These are phyloP conservation scores for Pichia manshurica DNA, from an alignment of 805 yeast species.

Conservation along the genomic window DNA sequence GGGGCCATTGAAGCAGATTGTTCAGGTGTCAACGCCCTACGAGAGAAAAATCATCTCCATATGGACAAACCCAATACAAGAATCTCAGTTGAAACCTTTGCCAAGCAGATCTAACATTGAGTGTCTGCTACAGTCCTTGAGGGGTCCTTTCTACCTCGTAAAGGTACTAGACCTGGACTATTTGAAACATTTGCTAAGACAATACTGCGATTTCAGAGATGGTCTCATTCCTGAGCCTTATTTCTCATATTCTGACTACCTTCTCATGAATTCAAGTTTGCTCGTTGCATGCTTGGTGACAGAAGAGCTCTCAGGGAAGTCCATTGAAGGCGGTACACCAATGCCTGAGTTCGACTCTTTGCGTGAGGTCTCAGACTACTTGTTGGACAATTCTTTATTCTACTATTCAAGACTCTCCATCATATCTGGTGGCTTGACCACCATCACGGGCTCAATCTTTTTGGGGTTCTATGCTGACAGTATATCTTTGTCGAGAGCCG, in stretches of 20 bases:
- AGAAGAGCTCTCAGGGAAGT: conserved; percentile 7
- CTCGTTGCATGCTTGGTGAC: conserved; percentile 17
- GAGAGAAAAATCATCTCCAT: conserved; percentile 19
- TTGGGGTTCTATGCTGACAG: conserved; percentile 37
- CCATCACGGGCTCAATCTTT: conserved; percentile 48
- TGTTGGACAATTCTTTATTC: conserved; percentile 38
- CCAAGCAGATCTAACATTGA: conserved; percentile 27
- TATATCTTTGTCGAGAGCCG: conserved; percentile 33
- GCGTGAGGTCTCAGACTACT: conserved; percentile 25
- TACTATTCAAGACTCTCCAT: conserved; percentile 49
- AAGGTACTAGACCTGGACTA: conserved; percentile 9
- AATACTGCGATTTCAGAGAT: conserved; percentile 24
- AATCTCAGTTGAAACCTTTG: conserved; percentile 23
- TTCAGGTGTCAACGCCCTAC: conserved; percentile 16
- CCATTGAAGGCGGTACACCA: background rate
- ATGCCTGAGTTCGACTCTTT: conserved; percentile 19
- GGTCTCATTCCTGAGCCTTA: conserved; percentile 20
- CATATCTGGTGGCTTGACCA: conserved; percentile 44
- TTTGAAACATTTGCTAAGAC: conserved; percentile 10
- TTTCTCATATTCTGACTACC: conserved; percentile 28
- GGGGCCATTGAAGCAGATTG: conserved; percentile 23
- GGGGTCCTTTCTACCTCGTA: conserved; percentile 1
- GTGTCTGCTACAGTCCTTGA: conserved; percentile 15
- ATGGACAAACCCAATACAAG: conserved; percentile 34
- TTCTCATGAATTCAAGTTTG: conserved; percentile 29